A percentile compares a stretch with the other conserved stretches of the same genome.
Evolutionary conservation across 2,329 filamentous ascomycete genomes (phyloP).

Genomic region (Xylariaceae sp.): DNA sequence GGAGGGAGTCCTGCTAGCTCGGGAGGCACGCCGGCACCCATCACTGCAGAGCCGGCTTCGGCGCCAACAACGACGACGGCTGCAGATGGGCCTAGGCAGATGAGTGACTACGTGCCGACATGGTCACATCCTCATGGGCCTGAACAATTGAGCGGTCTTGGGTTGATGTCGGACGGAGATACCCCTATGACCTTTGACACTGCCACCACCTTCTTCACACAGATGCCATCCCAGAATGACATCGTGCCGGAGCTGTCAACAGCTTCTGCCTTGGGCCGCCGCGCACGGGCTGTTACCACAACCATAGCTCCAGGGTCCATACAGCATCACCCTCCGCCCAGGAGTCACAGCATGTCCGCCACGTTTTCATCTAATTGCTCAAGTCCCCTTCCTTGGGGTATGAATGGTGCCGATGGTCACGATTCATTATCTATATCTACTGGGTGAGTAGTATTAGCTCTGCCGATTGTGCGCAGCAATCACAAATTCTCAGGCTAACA

Average conservation of each 20-base stretch:
- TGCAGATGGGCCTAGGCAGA: constrained; percentile 31
- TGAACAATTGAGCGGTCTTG: constrained; percentile 36
- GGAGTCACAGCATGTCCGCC: constrained; percentile 40
- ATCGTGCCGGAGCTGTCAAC: constrained; percentile 34
- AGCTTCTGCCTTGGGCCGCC: constrained; percentile 26
- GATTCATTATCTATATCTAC: constrained; percentile 36
- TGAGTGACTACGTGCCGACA: constrained; percentile 38
- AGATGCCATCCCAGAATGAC: constrained; percentile 33
- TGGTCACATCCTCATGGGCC: constrained; percentile 35
- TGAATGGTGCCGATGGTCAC: constrained; percentile 30
- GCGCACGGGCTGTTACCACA: constrained; percentile 36
- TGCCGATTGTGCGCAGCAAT: background rate
- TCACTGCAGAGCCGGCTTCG: constrained; percentile 24
- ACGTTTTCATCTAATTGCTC: constrained; percentile 35
- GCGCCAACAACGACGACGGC: constrained; percentile 26
- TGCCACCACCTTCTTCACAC: constrained; percentile 34
- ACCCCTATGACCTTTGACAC: constrained; percentile 35
- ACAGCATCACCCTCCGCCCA: constrained; percentile 28
- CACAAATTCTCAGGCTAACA: constrained; percentile 8
- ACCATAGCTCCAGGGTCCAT: constrained; percentile 29
- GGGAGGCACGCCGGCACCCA: constrained; percentile 25
- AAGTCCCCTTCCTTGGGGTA: constrained; percentile 37
- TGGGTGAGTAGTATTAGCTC: constrained; percentile 24
- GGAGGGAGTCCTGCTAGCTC: constrained; percentile 36
- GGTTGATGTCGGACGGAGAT: constrained; percentile 37